Base-by-base conservation (phyloP, 163 green algal species). In the Chlorella variabilis region DNA sequence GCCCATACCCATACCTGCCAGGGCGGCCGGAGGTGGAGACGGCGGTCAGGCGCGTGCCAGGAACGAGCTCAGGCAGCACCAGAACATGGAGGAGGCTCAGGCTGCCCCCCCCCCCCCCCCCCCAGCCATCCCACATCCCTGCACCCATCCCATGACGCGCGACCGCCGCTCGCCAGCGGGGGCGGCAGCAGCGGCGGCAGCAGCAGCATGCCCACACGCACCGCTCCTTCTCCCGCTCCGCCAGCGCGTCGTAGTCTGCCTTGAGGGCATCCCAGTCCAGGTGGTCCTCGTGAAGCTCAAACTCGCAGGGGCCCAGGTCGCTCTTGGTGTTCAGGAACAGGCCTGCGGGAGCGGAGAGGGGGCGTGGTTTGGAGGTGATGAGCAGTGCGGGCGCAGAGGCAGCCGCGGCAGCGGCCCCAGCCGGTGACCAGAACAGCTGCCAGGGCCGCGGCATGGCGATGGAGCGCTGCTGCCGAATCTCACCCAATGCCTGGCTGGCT, bases 251-350 rank as follows among this genome's bases (percentile, higher is more conserved):
- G 73, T 91, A 98, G 36, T 95, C 83, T 21, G 51, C 83, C 39
- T 93, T 88, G 7, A 95, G 66, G 1, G 66, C 84, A 7, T 89
- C 87, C 82, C 89, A 97, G 23, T 95, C 86, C 15, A 96, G 69
- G 71, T 97, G 89, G 58, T 97, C 94, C 11, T 93, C 90, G 56
- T 96, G 93, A 2, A 94, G 69, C 63, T 91, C 87, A 59, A 89
- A 96, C 70, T 91, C 68, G 42, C 94, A 98, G 21, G 81, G 77
- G 1, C 94, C 94, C 67, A 97, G 71, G 59, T 97, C 91, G 81
- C 89, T 95, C 69, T 91, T 92, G 6, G 94, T 98, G 83, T 98
- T 98, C n/a, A 91, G 92, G 78, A 98, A 98, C 7, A 97, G 82
- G 7, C 73, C 73, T 80, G 73, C 31, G 25, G 29, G 69, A 11